phyloP scores from a whole-genome alignment of 768 basidiomycete genomes.

The Leccinum uliginosum region DNA sequence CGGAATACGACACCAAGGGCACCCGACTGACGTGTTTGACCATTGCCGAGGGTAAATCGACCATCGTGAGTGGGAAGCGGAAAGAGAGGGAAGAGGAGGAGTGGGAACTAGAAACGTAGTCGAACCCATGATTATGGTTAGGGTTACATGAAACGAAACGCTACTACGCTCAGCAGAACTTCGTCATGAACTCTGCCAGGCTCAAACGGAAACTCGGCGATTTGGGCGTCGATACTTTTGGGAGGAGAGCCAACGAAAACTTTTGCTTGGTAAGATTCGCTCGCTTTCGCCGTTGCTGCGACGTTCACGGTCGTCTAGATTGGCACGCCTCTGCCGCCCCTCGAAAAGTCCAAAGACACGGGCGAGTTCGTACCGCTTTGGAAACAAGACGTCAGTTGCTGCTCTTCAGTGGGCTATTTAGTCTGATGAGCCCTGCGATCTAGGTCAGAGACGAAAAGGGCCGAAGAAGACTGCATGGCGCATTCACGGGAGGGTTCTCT shows the following conservation, averaged over 20 bases:
- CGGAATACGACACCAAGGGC: conserved; percentile 79
- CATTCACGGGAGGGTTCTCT: conserved; percentile 97
- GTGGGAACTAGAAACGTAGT: conserved; percentile 15
- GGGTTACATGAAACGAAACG: conserved; percentile 2
- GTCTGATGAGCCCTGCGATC: conserved; percentile 12
- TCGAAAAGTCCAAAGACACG: conserved; percentile 90
- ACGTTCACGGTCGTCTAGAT: conserved; percentile 47
- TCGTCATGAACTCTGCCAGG: conserved; percentile 43
- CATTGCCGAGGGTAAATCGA: conserved; percentile 47
- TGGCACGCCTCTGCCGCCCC: conserved; percentile 89
- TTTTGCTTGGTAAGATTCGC: conserved; percentile 67
- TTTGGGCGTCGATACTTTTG: conserved; percentile 68
- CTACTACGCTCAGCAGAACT: not conserved
- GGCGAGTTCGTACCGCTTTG: conserved; percentile 96
- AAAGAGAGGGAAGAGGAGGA: conserved; percentile 33
- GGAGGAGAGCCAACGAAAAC: conserved; percentile 70
- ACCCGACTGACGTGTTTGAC: conserved; percentile 77
- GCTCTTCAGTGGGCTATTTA: conserved; percentile 16
- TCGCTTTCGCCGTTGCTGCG: not conserved
- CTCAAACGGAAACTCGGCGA: conserved; percentile 85
- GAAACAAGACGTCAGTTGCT: conserved; percentile 85
- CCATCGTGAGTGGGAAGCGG: conserved; percentile 30
- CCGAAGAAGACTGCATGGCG: conserved; percentile 89
- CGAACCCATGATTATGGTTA: conserved; percentile 18
- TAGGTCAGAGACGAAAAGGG: conserved; percentile 94